Conservation (phyloP, 2,329 filamentous ascomycete genomes). For the Alternaria sp. region DNA sequence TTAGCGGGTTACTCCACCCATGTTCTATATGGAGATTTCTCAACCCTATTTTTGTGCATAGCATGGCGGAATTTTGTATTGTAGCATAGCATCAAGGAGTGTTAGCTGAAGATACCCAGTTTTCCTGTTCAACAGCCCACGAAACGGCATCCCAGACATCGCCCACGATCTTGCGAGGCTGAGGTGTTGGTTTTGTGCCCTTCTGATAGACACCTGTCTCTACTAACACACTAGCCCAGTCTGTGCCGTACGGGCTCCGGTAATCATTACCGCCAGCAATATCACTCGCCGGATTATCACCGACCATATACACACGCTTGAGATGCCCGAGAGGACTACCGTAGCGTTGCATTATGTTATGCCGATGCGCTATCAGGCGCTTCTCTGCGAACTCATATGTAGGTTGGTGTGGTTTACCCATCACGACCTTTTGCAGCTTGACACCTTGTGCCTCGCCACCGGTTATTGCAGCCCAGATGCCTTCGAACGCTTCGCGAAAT, state of each 20-base stretch:
- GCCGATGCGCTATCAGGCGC: conserved; percentile 70
- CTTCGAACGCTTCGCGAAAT: conserved; percentile 82
- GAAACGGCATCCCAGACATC: conserved; percentile 80
- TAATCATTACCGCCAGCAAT: conserved; percentile 88
- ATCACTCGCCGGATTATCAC: conserved; percentile 79
- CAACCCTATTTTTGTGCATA: background rate
- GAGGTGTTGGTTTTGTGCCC: conserved; percentile 64
- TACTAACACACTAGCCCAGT: conserved; percentile 81
- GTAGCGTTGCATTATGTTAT: conserved; percentile 54
- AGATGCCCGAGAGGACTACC: conserved; percentile 58
- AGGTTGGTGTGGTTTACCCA: conserved; percentile 81
- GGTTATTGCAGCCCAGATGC: conserved; percentile 79
- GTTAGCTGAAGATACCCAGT: conserved; percentile 47
- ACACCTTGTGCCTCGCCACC: conserved; percentile 62
- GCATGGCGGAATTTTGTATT: background rate
- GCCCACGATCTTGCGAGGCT: conserved; percentile 72
- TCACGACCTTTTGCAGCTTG: conserved; percentile 69
- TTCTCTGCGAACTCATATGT: conserved; percentile 89
- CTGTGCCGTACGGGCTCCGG: conserved; percentile 69
- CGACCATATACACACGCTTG: conserved; percentile 89
- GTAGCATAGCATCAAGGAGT: background rate
- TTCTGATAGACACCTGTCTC: conserved; percentile 79
- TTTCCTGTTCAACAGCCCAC: conserved; percentile 71
- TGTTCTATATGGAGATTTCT: background rate
- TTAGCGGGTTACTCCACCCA: background rate